Conservation (phyloP, 176 grass and related monocot genomes). For the Zea luxurians region DNA sequence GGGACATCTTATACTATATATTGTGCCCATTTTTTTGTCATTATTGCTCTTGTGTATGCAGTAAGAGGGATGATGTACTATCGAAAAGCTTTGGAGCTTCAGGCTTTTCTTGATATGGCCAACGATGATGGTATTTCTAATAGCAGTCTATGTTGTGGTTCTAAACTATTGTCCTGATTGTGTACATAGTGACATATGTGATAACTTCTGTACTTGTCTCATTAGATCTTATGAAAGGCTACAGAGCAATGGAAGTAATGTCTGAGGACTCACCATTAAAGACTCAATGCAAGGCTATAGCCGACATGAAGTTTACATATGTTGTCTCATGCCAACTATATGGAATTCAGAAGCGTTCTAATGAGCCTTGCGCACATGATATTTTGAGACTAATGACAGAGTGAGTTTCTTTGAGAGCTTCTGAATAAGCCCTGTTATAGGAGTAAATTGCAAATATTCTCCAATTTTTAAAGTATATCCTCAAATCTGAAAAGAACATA, state of each 20-base stretch:
- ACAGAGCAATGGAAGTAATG: constrained; percentile 71
- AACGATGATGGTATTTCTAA: constrained; percentile 68
- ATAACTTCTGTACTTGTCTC: constrained; percentile 28
- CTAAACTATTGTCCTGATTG: constrained; percentile 22
- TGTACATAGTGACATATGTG: constrained; percentile 3
- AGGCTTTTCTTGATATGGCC: constrained; percentile 95
- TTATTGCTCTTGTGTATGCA: constrained; percentile 41
- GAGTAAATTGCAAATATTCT: neutral
- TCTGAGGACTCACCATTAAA: constrained; percentile 71
- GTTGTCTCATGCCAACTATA: constrained; percentile 96
- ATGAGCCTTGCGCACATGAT: constrained; percentile 79
- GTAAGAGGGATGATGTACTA: constrained; percentile 99
- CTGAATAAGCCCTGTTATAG: constrained; percentile 7
- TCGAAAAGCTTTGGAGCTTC: constrained; percentile 92
- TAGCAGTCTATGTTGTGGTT: constrained; percentile 29
- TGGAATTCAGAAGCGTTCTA: constrained; percentile 82
- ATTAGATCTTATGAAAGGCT: constrained; percentile 96
- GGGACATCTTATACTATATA: constrained; percentile 7
- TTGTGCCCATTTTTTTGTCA: neutral
- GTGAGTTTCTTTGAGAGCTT: constrained; percentile 46
- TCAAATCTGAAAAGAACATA: neutral
- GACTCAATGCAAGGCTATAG: constrained; percentile 92
- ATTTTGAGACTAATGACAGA: constrained; percentile 88
- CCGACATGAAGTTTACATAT: constrained; percentile 99
- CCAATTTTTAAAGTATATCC: constrained; percentile 1